These are phyloP conservation scores for Pseudocercospora cruenta DNA, from an alignment of 2,329 filamentous ascomycete species.

Conservation along the genomic window DNA sequence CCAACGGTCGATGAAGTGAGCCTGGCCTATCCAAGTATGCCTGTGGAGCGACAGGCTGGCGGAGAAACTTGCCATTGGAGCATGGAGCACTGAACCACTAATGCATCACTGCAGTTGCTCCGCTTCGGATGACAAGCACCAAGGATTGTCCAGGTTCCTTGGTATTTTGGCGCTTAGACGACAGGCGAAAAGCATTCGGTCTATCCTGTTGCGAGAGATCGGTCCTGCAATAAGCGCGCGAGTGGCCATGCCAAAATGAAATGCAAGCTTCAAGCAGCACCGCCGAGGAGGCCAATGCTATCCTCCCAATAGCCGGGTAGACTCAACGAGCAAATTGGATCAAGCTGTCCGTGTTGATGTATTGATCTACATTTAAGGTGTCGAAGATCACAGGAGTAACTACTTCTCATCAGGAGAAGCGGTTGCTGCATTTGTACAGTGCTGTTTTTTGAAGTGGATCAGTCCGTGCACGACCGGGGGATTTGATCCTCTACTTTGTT, in stretches of 20 bases:
- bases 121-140: not conserved
- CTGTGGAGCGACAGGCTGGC: not conserved
- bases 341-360: not conserved
- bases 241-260: not conserved
- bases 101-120: not conserved
- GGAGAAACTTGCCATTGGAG: not conserved
- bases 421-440: not conserved
- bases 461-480: too few relatives aligned
- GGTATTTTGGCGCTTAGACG: conserved; percentile 1
- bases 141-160: not conserved
- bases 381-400: not conserved
- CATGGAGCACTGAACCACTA: not conserved
- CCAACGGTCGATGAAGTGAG: not conserved
- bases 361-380: not conserved
- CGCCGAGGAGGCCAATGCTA: not conserved
- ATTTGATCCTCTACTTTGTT: too few relatives aligned
- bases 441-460: too few relatives aligned
- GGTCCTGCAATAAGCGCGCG: not conserved
- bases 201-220: not conserved
- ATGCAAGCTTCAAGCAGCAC: not conserved
- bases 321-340: not conserved
- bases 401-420: not conserved
- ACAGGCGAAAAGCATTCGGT: not conserved
- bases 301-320: not conserved
- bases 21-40: not conserved